Evolutionary conservation across 2,329 filamentous ascomycete genomes (phyloP).

Genomic region (Diaporthe ampelina): DNA sequence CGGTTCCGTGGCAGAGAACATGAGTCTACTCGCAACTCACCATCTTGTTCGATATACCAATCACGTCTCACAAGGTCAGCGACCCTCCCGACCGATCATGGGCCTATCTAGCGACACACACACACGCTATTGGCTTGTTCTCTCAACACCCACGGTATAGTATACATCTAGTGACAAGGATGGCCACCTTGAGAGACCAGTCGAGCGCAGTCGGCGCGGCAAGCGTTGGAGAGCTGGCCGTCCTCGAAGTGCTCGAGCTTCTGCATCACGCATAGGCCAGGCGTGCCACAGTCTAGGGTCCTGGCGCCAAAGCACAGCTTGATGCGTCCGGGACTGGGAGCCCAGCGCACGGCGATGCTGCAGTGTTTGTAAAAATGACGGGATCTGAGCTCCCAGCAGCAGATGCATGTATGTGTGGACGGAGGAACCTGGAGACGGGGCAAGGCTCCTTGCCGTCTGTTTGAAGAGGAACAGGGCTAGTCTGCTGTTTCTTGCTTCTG

Average conservation of each 20-base stretch:
- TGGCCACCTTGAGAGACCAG: neutral
- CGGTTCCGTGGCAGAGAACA: neutral
- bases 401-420: conserved; percentile 21
- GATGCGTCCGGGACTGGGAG: neutral
- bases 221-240: conserved; percentile 12
- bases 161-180: conserved; percentile 4
- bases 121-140: neutral
- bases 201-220: conserved; percentile 29
- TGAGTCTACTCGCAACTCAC: too few species aligned
- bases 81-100: neutral
- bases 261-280: conserved; percentile 21
- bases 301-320: conserved; percentile 29
- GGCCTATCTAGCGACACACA: neutral
- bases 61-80: neutral
- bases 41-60: neutral
- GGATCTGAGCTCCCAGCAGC: conserved; percentile 24
- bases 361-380: conserved; percentile 26
- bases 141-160: neutral
- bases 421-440: neutral
- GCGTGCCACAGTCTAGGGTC: neutral
- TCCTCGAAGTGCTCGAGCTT: conserved; percentile 1
- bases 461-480: neutral
- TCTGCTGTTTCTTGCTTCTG: neutral
- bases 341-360: conserved; percentile 20
- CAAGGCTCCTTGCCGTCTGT: neutral